phyloP scores from a whole-genome alignment of 2,329 filamentous ascomycete genomes.

The Atkinsonella hypoxylon region DNA sequence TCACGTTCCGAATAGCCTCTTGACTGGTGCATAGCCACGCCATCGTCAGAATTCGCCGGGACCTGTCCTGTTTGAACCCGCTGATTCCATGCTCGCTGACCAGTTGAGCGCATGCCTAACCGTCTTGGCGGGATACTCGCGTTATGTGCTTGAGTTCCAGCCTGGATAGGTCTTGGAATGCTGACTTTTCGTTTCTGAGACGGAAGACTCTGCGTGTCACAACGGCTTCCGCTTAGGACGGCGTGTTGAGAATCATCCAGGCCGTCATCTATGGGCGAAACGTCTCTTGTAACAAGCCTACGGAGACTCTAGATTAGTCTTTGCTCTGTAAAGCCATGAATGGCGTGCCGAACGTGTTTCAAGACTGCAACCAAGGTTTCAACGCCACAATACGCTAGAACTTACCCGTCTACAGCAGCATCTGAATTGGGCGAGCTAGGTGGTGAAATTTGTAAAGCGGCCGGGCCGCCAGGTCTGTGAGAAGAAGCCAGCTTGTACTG shows the following conservation, averaged over 20 bases:
- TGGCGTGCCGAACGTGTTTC: not conserved
- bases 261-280: constrained; percentile 41
- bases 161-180: not conserved
- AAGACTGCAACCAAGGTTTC: not conserved
- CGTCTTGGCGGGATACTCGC: not conserved
- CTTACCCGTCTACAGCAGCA: constrained; percentile 29
- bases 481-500: constrained; percentile 18
- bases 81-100: not conserved
- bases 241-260: constrained; percentile 23
- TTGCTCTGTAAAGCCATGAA: not conserved
- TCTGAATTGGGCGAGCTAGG: constrained; percentile 43
- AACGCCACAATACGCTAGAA: not conserved
- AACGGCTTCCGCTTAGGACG: constrained; percentile 8
- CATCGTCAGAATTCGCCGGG: not conserved
- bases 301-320: constrained; percentile 1
- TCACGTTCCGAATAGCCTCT: not conserved
- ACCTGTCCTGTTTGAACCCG: not conserved
- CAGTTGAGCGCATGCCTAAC: not conserved
- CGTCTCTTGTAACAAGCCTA: constrained; percentile 23
- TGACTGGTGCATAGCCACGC: not conserved
- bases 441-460: constrained; percentile 39
- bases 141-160: not conserved
- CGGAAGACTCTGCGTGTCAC: constrained; percentile 9
- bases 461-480: constrained; percentile 20
- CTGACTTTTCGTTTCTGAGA: constrained; percentile 6